phyloP scores from a whole-genome alignment of 2,329 filamentous ascomycete species.

The Lachnellula cervina region DNA sequence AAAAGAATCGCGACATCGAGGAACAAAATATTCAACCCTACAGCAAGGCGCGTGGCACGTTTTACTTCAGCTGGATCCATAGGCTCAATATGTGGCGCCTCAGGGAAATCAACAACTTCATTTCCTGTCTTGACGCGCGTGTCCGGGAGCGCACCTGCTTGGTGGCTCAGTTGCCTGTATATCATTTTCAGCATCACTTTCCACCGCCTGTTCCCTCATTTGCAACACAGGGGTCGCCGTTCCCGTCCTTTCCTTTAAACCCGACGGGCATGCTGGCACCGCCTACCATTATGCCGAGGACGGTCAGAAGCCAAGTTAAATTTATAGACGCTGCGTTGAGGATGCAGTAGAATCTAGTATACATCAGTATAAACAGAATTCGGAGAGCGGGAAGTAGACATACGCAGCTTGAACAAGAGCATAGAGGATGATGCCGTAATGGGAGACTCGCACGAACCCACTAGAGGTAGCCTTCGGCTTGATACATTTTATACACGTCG shows the following conservation, averaged over 20 bases:
- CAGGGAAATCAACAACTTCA: slow-evolving; percentile 39
- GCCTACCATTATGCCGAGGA: slow-evolving; percentile 37
- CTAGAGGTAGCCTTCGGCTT: slow-evolving; percentile 30
- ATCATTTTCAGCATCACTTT: slow-evolving; percentile 11
- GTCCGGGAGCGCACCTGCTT: slow-evolving; percentile 22
- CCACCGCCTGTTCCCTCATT: background rate
- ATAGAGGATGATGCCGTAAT: slow-evolving; percentile 33
- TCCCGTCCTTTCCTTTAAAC: slow-evolving; percentile 14
- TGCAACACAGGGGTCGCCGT: background rate
- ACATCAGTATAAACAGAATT: background rate
- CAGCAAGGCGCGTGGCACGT: slow-evolving; percentile 35
- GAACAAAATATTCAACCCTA: slow-evolving; percentile 33
- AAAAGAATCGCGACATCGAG: slow-evolving; percentile 34
- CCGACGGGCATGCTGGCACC: slow-evolving; percentile 36
- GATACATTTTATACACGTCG: slow-evolving; percentile 37
- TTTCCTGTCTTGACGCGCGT: slow-evolving; percentile 33
- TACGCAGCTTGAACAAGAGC: slow-evolving; percentile 30
- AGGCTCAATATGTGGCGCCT: slow-evolving; percentile 36
- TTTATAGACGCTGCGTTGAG: slow-evolving; percentile 35
- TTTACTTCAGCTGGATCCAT: slow-evolving; percentile 36
- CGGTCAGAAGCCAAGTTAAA: slow-evolving; percentile 37
- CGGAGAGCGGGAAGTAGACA: slow-evolving; percentile 7
- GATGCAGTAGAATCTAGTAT: slow-evolving; percentile 29
- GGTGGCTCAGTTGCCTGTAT: slow-evolving; percentile 4
- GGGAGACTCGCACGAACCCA: slow-evolving; percentile 32